Base-by-base conservation (phyloP, 2,329 filamentous ascomycete species). In the Hypoxylon sp. region DNA sequence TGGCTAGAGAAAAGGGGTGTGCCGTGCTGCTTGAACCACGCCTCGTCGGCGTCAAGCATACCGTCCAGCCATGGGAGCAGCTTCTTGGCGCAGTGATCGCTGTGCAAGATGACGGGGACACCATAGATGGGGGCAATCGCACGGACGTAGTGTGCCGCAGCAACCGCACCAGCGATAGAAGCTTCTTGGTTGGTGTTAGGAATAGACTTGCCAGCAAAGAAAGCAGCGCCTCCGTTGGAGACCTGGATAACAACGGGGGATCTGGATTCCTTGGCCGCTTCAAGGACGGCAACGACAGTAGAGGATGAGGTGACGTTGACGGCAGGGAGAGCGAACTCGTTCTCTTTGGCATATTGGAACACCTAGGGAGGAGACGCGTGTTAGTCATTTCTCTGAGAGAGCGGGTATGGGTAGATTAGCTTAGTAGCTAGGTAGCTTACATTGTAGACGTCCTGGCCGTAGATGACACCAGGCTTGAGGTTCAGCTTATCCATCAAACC, bases 81-180 rank as follows among this genome's bases (percentile, higher is more conserved):
- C 90, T 98, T 98, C 92, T 98, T 98, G 79, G 96, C 95, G 84
- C 95, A 97, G 87, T 98, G 96, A 81, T 99, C 96, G 79, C 95
- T 96, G 89, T 97, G 94, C 65, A 98, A 90, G 75, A 98, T 86
- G 74, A 97, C 93, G 76, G 95, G 95, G 72, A 98, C 84, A 74
- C 91, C 93, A 83, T 99, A 99, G 74, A 87, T 74, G 67, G 95
- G 93, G 55, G 96, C 93, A 76, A 98, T 84, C 73, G 91, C 85
- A 78, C 94, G 93, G 84, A 97, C 93, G 86, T 93, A 98, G 85
- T 97, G 92, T 74, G 96, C 96, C 74, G 88, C 94, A 70, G 96
- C 94, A 71, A 98, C 83, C 79, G 92, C 86, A 80, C 96, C 96
- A 63, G 90, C 90, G 78, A 99, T 91, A 73, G 94, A 97, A 67